These are phyloP conservation scores for Carex pumila DNA, from an alignment of 176 grass and related monocot genomes.

Conservation along the genomic window DNA sequence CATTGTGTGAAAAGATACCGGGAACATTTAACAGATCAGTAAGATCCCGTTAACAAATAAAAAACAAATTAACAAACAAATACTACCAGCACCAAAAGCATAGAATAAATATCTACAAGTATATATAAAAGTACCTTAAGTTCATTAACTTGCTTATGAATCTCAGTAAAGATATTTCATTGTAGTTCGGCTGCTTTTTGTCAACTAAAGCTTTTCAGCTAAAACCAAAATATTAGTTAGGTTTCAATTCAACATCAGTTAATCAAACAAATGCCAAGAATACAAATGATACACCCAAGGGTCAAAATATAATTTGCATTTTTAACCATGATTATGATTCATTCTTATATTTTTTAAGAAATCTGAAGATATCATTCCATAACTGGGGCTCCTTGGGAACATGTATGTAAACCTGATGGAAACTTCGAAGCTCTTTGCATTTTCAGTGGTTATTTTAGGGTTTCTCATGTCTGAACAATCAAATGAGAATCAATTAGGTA, in stretches of 20 bases:
- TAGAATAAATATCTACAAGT: not conserved
- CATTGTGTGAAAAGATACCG: slow-evolving; percentile 80
- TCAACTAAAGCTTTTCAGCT: slow-evolving; percentile 61
- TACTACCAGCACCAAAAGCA: not conserved
- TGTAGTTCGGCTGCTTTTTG: slow-evolving; percentile 53
- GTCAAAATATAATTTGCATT: not conserved
- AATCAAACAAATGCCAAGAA: not conserved
- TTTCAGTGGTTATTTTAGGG: slow-evolving; percentile 72
- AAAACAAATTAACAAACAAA: slow-evolving; percentile 2
- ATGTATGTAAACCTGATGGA: slow-evolving; percentile 78
- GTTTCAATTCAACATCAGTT: not conserved
- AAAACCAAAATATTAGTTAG: slow-evolving; percentile 25
- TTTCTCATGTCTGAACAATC: slow-evolving; percentile 72
- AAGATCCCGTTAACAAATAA: slow-evolving; percentile 54
- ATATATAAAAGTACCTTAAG: slow-evolving; percentile 54
- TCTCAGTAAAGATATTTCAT: slow-evolving; percentile 82
- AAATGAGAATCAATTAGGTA: slow-evolving; percentile 21
- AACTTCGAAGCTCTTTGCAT: slow-evolving; percentile 69
- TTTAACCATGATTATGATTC: not conserved
- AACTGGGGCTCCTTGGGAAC: slow-evolving; percentile 68
- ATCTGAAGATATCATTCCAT: slow-evolving; percentile 93
- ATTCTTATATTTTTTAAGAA: slow-evolving; percentile 62
- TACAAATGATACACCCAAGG: slow-evolving; percentile 20
- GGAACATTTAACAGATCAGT: slow-evolving; percentile 52
- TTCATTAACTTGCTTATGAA: slow-evolving; percentile 67